Percentiles rank a stretch among this genome's conserved stretches.
Conservation (phyloP, 2,329 filamentous ascomycete genomes). For the Aspergillus phoenicis region DNA sequence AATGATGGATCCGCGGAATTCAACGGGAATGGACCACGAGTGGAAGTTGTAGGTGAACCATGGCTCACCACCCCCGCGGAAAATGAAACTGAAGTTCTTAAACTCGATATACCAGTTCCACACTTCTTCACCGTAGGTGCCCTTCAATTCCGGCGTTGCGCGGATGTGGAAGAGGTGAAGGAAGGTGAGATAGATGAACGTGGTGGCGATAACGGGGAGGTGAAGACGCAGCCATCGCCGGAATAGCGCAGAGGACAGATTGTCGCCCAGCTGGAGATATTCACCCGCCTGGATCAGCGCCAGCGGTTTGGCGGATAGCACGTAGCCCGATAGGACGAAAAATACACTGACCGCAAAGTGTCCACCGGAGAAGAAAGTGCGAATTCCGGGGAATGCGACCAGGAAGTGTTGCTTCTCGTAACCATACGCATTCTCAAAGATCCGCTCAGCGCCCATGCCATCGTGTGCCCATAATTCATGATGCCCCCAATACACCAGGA, state of each 20-base stretch:
- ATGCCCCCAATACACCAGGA: constrained; percentile 67
- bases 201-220: constrained; percentile 57
- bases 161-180: constrained; percentile 58
- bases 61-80: constrained; percentile 58
- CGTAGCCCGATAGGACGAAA: constrained; percentile 58
- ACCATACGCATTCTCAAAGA: constrained; percentile 59
- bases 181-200: constrained; percentile 56
- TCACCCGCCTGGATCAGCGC: constrained; percentile 48
- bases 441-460: constrained; percentile 36
- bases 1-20: constrained; percentile 66
- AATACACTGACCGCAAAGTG: constrained; percentile 61
- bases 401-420: constrained; percentile 48
- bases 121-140: constrained; percentile 53
- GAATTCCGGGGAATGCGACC: constrained; percentile 58
- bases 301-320: constrained; percentile 53
- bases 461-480: constrained; percentile 61
- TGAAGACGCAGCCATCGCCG: constrained; percentile 55
- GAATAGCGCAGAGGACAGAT: constrained; percentile 53
- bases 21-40: constrained; percentile 65
- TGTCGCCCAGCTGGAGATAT: constrained; percentile 43
- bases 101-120: constrained; percentile 58
- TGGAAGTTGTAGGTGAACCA: constrained; percentile 64
- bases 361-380: constrained; percentile 63
- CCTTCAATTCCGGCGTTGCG: constrained; percentile 43
- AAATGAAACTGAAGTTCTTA: constrained; percentile 71